A percentile compares a stretch with the other conserved stretches of the same genome.
phyloP scores from a whole-genome alignment of 352 stramenopile species.

The Nothophytophthora sp. region DNA sequence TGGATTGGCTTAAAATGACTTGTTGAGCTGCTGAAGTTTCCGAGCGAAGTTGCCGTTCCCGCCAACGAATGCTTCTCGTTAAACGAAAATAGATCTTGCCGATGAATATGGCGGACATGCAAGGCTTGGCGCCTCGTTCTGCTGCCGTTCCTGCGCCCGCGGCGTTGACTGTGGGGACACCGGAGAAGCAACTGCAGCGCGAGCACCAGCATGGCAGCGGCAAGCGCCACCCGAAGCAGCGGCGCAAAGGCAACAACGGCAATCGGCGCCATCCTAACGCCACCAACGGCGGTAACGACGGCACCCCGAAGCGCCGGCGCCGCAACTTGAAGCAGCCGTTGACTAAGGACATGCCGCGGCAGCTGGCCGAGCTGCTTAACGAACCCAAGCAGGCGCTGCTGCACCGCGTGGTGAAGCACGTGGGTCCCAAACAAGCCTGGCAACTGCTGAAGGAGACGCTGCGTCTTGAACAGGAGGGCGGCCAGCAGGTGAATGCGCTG shows the following conservation, averaged over 20 bases:
- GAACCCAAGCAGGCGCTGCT: constrained; percentile 73
- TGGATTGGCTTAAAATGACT: too few species aligned
- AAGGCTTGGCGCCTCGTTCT: too few species aligned
- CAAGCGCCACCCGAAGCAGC: background rate
- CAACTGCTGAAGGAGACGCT: constrained; percentile 66
- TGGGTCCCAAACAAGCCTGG: constrained; percentile 64
- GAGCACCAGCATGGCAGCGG: too few species aligned
- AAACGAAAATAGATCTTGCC: too few species aligned
- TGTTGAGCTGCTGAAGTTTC: too few species aligned
- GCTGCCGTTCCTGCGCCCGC: too few species aligned
- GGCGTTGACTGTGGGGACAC: too few species aligned
- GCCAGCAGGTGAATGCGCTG: constrained; percentile 49
- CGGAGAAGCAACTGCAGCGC: too few species aligned
- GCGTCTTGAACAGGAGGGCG: constrained; percentile 63
- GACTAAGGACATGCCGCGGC: constrained; percentile 54
- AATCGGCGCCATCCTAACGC: constrained; percentile 1
- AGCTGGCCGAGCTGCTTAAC: constrained; percentile 52
- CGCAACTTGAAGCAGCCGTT: constrained; percentile 48
- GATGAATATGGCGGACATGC: too few species aligned
- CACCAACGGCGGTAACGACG: background rate
- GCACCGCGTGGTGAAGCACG: constrained; percentile 68
- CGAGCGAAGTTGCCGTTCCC: too few species aligned
- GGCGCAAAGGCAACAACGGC: constrained; percentile 6
- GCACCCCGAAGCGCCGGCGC: constrained; percentile 29
- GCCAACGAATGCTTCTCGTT: too few species aligned